These are phyloP conservation scores for Lojkania enalia DNA, from an alignment of 2,329 filamentous ascomycete genomes.

Conservation along the genomic window DNA sequence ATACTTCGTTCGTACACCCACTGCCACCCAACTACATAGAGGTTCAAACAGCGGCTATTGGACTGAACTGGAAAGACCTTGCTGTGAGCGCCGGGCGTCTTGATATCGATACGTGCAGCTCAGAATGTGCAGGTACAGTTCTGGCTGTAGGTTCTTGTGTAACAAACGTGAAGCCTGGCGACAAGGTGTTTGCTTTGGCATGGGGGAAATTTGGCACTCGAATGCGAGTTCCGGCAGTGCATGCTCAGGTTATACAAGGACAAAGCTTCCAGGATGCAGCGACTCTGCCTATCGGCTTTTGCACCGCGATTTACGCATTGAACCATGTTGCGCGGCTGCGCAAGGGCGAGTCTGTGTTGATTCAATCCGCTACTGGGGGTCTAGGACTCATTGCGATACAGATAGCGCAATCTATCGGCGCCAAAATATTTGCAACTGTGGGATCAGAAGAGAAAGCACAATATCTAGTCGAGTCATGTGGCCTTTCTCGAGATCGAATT, in stretches of 20 bases:
- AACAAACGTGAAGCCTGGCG: conserved; percentile 16
- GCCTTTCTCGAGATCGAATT: conserved; percentile 27
- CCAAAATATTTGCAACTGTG: conserved; percentile 31
- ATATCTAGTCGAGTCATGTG: conserved; percentile 18
- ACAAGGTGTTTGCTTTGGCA: conserved; percentile 24
- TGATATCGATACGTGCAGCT: conserved; percentile 15
- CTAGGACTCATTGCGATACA: conserved; percentile 26
- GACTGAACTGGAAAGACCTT: conserved; percentile 27
- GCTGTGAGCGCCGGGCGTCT: conserved; percentile 17
- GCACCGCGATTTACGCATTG: conserved; percentile 28
- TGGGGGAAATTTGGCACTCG: conserved; percentile 28
- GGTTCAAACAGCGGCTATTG: conserved; percentile 18
- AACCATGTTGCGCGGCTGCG: conserved; percentile 18
- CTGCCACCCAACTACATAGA: conserved; percentile 22
- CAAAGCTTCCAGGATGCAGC: conserved; percentile 20
- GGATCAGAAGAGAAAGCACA: conserved; percentile 21
- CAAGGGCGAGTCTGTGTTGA: conserved; percentile 17
- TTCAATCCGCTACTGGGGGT: conserved; percentile 21
- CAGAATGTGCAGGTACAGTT: conserved; percentile 25
- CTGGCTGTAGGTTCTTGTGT: conserved; percentile 15
- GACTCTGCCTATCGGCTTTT: conserved; percentile 23
- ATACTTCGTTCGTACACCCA: conserved; percentile 13
- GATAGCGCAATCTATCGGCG: conserved; percentile 17
- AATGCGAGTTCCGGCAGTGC: conserved; percentile 9
- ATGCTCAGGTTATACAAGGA: conserved; percentile 14